These are phyloP conservation scores for Neoconidiobolus thromboides DNA, from an alignment of 371 early-diverging fungal genomes.

Conservation along the genomic window DNA sequence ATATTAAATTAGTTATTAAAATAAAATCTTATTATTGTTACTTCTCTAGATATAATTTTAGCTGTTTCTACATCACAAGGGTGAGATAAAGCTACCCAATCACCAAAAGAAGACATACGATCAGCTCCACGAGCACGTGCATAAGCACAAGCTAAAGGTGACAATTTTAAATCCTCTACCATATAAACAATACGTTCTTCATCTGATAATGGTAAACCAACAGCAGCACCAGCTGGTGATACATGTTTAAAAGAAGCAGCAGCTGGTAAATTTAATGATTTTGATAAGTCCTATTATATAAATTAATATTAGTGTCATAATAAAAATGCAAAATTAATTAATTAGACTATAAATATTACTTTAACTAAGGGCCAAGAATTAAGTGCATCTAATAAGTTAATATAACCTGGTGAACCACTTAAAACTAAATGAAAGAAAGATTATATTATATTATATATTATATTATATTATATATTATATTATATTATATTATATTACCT, in stretches of 20 bases:
- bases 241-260: conserved; percentile 98
- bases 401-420: conserved; percentile 90
- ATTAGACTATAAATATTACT: conserved; percentile 15
- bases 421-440: conserved; percentile 28
- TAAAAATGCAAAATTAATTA: neutral
- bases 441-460: neutral
- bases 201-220: conserved; percentile 62
- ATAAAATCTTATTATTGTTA: conserved; percentile 4
- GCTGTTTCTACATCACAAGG: conserved; percentile 85
- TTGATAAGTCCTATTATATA: conserved; percentile 19
- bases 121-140: conserved; percentile 86
- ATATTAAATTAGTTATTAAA: neutral
- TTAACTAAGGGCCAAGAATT: conserved; percentile 95
- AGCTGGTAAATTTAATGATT: conserved; percentile 55
- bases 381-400: conserved; percentile 89
- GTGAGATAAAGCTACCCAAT: conserved; percentile 87
- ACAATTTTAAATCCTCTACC: conserved; percentile 68
- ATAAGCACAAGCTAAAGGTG: conserved; percentile 63
- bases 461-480: neutral
- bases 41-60: conserved; percentile 80
- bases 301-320: neutral
- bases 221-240: conserved; percentile 93
- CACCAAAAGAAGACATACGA: conserved; percentile 96
- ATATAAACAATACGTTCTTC: conserved; percentile 77
- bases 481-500: conserved; percentile 13